Evolutionary conservation across 2,329 filamentous ascomycete genomes (phyloP), one percentile per base, ranked within the genome.

Genomic region (Lachnellula cervina): DNA sequence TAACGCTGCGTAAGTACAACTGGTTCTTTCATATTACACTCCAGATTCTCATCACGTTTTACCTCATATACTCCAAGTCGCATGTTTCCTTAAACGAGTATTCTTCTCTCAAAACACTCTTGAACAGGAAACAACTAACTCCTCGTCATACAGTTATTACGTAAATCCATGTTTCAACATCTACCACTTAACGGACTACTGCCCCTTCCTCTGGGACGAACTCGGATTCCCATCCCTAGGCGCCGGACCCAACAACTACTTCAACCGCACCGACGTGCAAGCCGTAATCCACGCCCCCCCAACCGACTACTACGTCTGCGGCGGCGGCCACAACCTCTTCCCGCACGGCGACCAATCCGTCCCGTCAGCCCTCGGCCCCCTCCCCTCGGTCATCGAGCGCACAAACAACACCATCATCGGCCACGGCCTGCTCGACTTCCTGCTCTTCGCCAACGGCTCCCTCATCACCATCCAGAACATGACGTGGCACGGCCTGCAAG

Each of bases 381-480:
- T 87, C 0, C 82, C 82, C 0, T 70, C 77, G 13, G 77, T 87
- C 8, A 85, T 87, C 52, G 83, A 87, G 61, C 74, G 75, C 46
- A 80, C 82, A 6, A 79, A 85, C 54, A 78, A 77, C 49, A 81
- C 80, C 0, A 72, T 88, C 55, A 81, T 88, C 59, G 80, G 75
- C 0, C 82, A 87, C 64, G 84, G 82, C 6, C 71, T 78, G 56
- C 75, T 84, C 16, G 84, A 89, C 67, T 84, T 77, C 66, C 74
- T 87, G 52, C 74, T 89, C 7, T 74, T 84, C 44, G 72, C 76
- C 59, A 86, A 88, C 59, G 86, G 86, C 8, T 82, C 82, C 0
- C 73, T 88, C 3, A 70, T 86, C 45, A 79, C 79, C 1, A 82
- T 88, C 52, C 85, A 89, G 67, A 89, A 89, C 69, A 86, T 88